Conservation (phyloP, 1,139 yeast species). For the Pichia sorboxylosa region DNA sequence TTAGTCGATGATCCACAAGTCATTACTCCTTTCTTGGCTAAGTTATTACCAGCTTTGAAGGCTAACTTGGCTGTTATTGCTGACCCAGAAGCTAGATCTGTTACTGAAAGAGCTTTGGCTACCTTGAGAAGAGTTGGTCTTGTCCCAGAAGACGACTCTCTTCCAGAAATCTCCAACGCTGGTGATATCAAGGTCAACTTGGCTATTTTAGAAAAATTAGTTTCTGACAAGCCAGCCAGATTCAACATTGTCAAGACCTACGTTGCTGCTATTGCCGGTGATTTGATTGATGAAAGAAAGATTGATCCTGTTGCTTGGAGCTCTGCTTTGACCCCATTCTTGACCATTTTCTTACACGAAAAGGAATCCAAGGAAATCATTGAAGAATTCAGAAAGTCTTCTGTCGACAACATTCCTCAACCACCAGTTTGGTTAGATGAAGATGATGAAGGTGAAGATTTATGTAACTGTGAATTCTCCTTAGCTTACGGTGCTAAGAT, state of each 20-base stretch:
- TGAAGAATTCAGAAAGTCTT: constrained; percentile 91
- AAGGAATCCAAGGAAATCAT: constrained; percentile 80
- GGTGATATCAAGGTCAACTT: constrained; percentile 90
- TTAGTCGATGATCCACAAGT: constrained; percentile 99
- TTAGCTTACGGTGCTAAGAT: constrained; percentile 99
- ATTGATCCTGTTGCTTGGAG: constrained; percentile 90
- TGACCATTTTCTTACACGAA: constrained; percentile 93
- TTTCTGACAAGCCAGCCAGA: constrained; percentile 61
- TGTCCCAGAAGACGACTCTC: constrained; percentile 74
- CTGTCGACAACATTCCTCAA: constrained; percentile 95
- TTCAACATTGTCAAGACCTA: constrained; percentile 68
- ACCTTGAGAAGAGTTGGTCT: constrained; percentile 99
- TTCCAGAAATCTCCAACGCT: constrained; percentile 96
- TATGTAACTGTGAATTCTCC: constrained; percentile 99
- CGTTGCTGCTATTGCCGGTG: constrained; percentile 96
- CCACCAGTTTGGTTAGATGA: constrained; percentile 95
- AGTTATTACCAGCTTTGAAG: constrained; percentile 92
- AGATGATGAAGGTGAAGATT: constrained; percentile 99
- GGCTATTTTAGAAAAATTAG: constrained; percentile 65
- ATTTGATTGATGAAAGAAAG: constrained; percentile 95
- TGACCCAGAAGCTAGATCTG: constrained; percentile 99
- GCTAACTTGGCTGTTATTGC: constrained; percentile 91
- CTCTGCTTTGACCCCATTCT: constrained; percentile 79
- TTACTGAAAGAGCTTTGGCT: constrained; percentile 91
- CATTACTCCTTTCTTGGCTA: constrained; percentile 96